Evolutionary conservation across 1,284 basidiomycete genomes (phyloP).

Genomic region (Puccinia triticina): DNA sequence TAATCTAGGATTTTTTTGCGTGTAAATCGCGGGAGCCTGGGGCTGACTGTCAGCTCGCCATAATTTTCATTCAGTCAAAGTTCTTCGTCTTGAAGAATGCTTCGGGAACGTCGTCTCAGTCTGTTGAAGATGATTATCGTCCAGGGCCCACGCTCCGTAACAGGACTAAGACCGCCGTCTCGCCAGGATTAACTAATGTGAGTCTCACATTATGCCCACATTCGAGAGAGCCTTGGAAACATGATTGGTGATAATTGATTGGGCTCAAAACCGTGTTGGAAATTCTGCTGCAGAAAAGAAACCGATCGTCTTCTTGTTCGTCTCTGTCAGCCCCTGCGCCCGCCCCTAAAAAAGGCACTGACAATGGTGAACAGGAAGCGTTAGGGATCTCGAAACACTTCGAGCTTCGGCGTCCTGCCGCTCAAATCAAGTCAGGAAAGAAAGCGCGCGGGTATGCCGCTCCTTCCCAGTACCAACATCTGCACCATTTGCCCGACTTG

Average conservation of each 20-base stretch:
- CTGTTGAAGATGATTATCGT: not conserved
- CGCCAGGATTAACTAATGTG: no score
- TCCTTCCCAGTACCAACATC: conserved; percentile 12
- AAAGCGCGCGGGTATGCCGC: conserved; percentile 12
- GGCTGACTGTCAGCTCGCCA: no score
- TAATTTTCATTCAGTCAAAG: not conserved
- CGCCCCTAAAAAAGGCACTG: not conserved
- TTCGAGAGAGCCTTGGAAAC: no score
- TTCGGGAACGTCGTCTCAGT: no score
- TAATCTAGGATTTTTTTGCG: no score
- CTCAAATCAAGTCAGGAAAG: not conserved
- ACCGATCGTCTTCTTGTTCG: not conserved
- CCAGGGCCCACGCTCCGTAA: no score
- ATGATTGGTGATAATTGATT: no score
- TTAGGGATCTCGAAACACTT: not conserved
- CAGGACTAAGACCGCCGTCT: no score
- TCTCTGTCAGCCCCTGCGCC: not conserved
- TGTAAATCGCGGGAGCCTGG: no score
- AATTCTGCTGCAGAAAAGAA: not conserved
- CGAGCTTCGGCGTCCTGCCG: not conserved
- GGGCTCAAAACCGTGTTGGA: no score
- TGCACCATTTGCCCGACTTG: not conserved
- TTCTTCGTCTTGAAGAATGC: not conserved
- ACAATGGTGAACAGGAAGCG: not conserved
- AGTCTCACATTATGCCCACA: no score